Base-by-base conservation (phyloP, 2,329 filamentous ascomycete species). In the Penicillium sp. region DNA sequence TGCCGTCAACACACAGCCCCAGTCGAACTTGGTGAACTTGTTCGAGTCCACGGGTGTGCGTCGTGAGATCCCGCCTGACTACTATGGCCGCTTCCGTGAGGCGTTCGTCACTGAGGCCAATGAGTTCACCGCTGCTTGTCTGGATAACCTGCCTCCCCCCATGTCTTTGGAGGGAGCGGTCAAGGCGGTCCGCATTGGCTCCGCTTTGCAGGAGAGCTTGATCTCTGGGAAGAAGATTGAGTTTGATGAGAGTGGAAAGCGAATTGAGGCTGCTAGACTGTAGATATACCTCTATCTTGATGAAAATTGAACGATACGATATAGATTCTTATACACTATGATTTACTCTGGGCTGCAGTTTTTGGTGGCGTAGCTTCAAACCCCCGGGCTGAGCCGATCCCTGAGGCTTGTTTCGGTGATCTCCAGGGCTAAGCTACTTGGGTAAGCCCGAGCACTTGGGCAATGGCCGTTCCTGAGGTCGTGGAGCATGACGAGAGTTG, bases 51-150 rank as follows among this genome's bases (percentile, higher is more conserved):
- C 63, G 0, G 83, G 84, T 2, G 76, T 87, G 27, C 72, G 80
- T 6, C 77, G 82, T 31, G 82, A 86, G 69, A 81, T 86, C 29
- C 83, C 83, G 0, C 73, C 77, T 40, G 77, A 83, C 57, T 88
- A 86, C 69, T 87, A 85, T 66, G 84, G 81, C 29, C 73, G 85
- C 1, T 88, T 88, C 65, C 76, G 82, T 61, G 72, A 82, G 16
- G 85, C 85, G 0, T 88, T 88, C 63, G 79, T 85, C 22, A 81
- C 75, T 4, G 85, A 88, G 72, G 81, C 82, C 9, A 81, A 84
- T 52, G 83, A 87, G 71, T 88, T 87, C 59, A 83, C 83, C 0
- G 80, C 78, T 10, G 77, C 74, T 29, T 82, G 82, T 52, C 68
- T 88, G 50, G 83, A 87, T 57, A 70, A 81, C 56, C 81, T 71